Conservation (phyloP, 2,329 filamentous ascomycete genomes). For the Raffaelea ambrosiae region DNA sequence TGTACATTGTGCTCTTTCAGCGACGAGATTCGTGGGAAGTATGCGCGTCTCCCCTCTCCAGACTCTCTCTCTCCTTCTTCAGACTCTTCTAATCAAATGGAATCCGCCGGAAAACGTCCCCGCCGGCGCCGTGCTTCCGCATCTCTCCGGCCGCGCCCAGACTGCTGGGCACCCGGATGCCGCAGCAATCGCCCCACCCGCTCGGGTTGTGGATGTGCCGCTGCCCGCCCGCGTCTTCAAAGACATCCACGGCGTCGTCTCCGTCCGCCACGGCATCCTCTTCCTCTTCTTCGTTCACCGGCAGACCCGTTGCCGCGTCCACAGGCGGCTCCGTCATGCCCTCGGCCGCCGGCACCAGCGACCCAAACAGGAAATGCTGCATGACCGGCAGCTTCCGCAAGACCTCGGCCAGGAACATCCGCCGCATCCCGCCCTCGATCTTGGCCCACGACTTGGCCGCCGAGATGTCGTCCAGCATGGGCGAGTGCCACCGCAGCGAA, state of each 20-base stretch:
- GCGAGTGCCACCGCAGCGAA: constrained; percentile 89
- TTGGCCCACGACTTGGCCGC: constrained; percentile 84
- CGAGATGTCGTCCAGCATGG: constrained; percentile 97
- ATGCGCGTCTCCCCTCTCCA: too few relatives aligned
- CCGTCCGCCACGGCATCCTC: constrained; percentile 30
- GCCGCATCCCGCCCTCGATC: constrained; percentile 88
- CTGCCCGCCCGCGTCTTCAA: constrained; percentile 49
- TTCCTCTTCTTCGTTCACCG: constrained; percentile 30
- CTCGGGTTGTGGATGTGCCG: constrained; percentile 63
- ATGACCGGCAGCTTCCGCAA: constrained; percentile 91
- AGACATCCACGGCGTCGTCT: constrained; percentile 51
- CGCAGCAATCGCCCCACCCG: constrained; percentile 93
- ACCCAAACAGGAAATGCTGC: constrained; percentile 96
- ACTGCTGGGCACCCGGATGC: constrained; percentile 93
- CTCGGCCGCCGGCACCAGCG: constrained; percentile 67
- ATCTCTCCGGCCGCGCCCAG: constrained; percentile 85
- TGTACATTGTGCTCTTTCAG: too few relatives aligned
- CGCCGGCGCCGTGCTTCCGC: constrained; percentile 61
- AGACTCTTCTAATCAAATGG: constrained; percentile 60
- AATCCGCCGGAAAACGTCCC: constrained; percentile 56
- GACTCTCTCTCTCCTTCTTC: too few relatives aligned
- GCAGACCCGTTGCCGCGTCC: constrained; percentile 29
- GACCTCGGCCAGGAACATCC: constrained; percentile 94
- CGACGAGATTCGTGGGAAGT: too few relatives aligned
- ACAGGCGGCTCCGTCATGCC: constrained; percentile 64